These are phyloP conservation scores for Aureobasidium mangrovei DNA, from an alignment of 2,329 filamentous ascomycete genomes.

Conservation along the genomic window DNA sequence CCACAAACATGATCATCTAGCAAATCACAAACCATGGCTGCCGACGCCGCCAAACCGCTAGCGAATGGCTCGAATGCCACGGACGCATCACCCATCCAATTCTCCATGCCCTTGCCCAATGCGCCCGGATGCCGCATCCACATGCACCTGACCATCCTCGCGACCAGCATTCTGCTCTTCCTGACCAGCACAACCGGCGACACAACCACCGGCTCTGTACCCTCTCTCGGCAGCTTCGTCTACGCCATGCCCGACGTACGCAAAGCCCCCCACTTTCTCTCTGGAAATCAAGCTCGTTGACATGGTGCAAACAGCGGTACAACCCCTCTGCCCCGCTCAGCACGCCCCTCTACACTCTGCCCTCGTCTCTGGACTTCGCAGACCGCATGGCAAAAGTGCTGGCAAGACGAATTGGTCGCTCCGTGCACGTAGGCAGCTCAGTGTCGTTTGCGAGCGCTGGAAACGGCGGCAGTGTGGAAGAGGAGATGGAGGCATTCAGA, in stretches of 20 bases:
- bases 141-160: conserved; percentile 48
- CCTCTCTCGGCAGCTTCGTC: conserved; percentile 73
- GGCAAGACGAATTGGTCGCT: conserved; percentile 60
- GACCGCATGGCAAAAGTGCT: conserved; percentile 76
- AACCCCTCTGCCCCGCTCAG: conserved; percentile 55
- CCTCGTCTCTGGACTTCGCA: conserved; percentile 76
- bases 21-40: background rate
- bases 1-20: background rate
- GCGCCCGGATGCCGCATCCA: conserved; percentile 50
- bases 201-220: conserved; percentile 31
- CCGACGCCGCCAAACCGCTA: conserved; percentile 10
- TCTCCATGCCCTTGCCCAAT: conserved; percentile 50
- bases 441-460: conserved; percentile 66
- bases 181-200: conserved; percentile 44
- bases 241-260: conserved; percentile 85
- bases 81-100: conserved; percentile 39
- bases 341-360: conserved; percentile 68
- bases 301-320: conserved; percentile 27
- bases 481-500: conserved; percentile 85
- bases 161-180: conserved; percentile 47
- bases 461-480: conserved; percentile 74
- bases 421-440: conserved; percentile 86
- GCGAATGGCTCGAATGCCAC: conserved; percentile 23
- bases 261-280: background rate
- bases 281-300: conserved; percentile 4